Evolutionary conservation across 148 eudicot species (phyloP), one percentile per base, ranked within the genome.

Genomic region (Bassia scoparia): DNA sequence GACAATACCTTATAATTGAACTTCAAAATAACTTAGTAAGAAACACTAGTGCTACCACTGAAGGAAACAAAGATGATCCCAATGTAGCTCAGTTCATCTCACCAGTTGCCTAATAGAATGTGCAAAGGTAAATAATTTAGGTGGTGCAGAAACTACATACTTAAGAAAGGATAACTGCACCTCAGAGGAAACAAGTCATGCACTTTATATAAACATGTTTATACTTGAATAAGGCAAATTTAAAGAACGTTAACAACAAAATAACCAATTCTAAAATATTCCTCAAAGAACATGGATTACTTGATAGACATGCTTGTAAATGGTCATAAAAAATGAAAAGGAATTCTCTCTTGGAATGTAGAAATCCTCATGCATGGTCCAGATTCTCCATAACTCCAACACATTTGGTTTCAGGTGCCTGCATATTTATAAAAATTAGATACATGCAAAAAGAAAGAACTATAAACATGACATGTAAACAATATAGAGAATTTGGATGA

Each of bases 161-260:
- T 88, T 87, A 26, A 95, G 90, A 81, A 93, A 88, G 74, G 99
- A 95, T 54, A 95, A 77, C 76, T 95, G 99, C 52, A 96, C 97
- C 84, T 95, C 99, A 94, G 85, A 24, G 98, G 98, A 80, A 91
- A 94, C 23, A 90, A 82, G 63, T 94, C 97, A 97, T 94, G 80
- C 74, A 87, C 69, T n/a, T n/a, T 9, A 59, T 14, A 10, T 41
- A 37, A 3, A 37, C 0, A 41, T 41, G 58, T 44, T n/a, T n/a
- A n/a, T 55, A 60, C 44, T 37, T 13, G 37, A 7, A 44, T 33
- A 61, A 59, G 23, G 53, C 18, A 16, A 26, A 31, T 7, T 41
- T 8, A 6, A 56, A 29, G 37, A 48, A n/a, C n/a, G n/a, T 20
- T 55, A 61, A 9, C 24, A 20, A 27, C 33, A 53, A 33, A 44